These are phyloP conservation scores for Aethionema arabicum DNA, from an alignment of 345 rosid species.

Conservation along the genomic window DNA sequence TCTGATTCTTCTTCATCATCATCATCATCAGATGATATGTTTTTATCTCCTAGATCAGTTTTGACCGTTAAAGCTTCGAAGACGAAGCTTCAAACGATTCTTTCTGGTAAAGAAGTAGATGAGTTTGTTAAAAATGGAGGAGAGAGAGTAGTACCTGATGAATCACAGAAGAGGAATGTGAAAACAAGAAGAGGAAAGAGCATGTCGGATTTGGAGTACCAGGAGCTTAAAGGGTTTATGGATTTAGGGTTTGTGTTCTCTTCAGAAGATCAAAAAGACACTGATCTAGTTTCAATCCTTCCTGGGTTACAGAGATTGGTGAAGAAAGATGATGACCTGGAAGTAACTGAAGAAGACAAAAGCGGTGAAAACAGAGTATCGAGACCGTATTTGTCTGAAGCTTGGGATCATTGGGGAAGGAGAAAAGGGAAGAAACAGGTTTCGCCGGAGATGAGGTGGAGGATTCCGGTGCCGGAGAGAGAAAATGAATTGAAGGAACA, in stretches of 20 bases:
- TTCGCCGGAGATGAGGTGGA: constrained; percentile 43
- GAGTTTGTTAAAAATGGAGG: constrained; percentile 23
- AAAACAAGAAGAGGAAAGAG: constrained; percentile 47
- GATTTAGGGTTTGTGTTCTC: constrained; percentile 78
- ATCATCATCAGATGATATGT: constrained; percentile 31
- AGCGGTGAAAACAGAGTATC: constrained; percentile 23
- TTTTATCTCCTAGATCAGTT: constrained; percentile 49
- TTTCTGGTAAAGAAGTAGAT: constrained; percentile 50
- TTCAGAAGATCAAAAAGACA: constrained; percentile 54
- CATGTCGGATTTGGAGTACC: constrained; percentile 60
- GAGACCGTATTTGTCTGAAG: constrained; percentile 67
- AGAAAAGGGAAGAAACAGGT: constrained; percentile 33
- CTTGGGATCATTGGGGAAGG: constrained; percentile 47
- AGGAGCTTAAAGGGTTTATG: constrained; percentile 73
- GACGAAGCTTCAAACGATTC: constrained; percentile 51
- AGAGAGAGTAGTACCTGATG: constrained; percentile 13
- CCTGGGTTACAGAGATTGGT: constrained; percentile 63
- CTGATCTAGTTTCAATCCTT: constrained; percentile 48
- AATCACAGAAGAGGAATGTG: constrained; percentile 3
- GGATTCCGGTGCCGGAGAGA: constrained; percentile 39
- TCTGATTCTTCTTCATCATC: constrained; percentile 35
- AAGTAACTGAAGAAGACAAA: constrained; percentile 21
- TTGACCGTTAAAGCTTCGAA: constrained; percentile 28
- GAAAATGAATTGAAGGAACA: constrained; percentile 56
- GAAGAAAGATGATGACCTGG: constrained; percentile 18